Percentiles rank a stretch among this genome's conserved stretches.
Evolutionary conservation across 106 monocot genomes (phyloP).

Genomic region (Posidonia australis): DNA sequence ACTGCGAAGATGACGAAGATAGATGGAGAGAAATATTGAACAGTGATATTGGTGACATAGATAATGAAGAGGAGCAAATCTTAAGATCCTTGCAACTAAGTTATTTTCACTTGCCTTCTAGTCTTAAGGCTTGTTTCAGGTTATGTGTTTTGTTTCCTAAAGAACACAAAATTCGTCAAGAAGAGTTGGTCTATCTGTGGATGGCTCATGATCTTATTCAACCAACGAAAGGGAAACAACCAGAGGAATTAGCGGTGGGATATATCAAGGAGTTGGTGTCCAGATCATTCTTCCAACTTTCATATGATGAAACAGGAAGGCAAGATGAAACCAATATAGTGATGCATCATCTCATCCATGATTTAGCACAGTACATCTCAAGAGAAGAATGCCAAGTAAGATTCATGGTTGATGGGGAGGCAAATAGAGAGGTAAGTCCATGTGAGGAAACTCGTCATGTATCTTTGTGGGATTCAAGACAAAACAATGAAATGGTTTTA

Average conservation of each 20-base stretch:
- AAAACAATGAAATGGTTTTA: no score
- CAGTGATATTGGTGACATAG: conserved; percentile 20
- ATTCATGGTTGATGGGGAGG: no score
- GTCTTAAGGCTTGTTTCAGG: conserved; percentile 25
- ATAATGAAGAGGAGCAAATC: background rate
- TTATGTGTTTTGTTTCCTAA: conserved; percentile 29
- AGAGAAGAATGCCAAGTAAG: conserved; percentile 10
- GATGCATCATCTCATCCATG: conserved; percentile 34
- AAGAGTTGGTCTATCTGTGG: conserved; percentile 18
- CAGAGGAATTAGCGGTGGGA: conserved; percentile 12
- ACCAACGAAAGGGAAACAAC: background rate
- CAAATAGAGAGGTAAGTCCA: background rate
- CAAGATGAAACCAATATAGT: background rate
- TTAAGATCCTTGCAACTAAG: conserved; percentile 14
- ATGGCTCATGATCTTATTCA: conserved; percentile 16
- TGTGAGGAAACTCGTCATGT: background rate
- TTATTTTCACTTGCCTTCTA: conserved; percentile 17
- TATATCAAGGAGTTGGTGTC: conserved; percentile 12
- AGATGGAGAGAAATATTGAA: conserved; percentile 20
- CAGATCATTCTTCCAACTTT: conserved; percentile 16
- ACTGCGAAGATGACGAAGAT: conserved; percentile 2
- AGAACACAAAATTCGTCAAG: conserved; percentile 1
- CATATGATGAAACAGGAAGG: background rate
- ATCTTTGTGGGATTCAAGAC: background rate
- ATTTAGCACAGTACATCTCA: conserved; percentile 12